Evolutionary conservation across 345 rosid species (phyloP).

Genomic region (Euphorbia peplus): DNA sequence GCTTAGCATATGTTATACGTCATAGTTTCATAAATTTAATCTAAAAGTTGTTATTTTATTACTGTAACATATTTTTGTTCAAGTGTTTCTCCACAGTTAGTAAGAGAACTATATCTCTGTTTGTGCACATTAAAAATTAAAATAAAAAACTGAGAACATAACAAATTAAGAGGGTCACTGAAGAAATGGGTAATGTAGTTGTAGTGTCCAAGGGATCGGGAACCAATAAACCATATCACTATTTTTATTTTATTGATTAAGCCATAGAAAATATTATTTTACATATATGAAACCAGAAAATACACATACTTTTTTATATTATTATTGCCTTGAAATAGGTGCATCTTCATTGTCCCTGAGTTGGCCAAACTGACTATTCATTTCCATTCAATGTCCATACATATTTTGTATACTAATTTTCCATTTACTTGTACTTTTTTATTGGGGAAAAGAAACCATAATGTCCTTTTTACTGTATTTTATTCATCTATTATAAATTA

Average conservation of each 20-base stretch:
- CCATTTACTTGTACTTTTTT: neutral
- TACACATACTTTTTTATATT: neutral
- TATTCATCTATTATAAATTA: too few species aligned
- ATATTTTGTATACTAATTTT: neutral
- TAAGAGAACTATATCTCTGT: too few species aligned
- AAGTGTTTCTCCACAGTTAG: neutral
- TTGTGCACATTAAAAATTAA: too few species aligned
- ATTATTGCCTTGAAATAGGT: constrained; percentile 9
- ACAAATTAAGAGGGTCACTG: too few species aligned
- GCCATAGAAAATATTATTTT: neutral
- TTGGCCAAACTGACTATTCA: neutral
- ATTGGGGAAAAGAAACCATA: too few species aligned
- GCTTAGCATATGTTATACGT: neutral
- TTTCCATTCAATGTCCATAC: neutral
- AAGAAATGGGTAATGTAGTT: neutral
- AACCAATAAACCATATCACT: neutral
- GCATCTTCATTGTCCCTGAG: constrained; percentile 7
- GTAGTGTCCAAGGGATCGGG: constrained; percentile 6
- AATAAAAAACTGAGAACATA: too few species aligned
- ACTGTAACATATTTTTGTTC: too few species aligned
- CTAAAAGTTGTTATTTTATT: too few species aligned
- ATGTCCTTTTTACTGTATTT: neutral
- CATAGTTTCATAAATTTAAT: neutral
- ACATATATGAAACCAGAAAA: neutral
- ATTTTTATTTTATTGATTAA: too few species aligned